Base-by-base conservation (phyloP, 2,329 filamentous ascomycete species). In the Pestalotiopsis sp. region DNA sequence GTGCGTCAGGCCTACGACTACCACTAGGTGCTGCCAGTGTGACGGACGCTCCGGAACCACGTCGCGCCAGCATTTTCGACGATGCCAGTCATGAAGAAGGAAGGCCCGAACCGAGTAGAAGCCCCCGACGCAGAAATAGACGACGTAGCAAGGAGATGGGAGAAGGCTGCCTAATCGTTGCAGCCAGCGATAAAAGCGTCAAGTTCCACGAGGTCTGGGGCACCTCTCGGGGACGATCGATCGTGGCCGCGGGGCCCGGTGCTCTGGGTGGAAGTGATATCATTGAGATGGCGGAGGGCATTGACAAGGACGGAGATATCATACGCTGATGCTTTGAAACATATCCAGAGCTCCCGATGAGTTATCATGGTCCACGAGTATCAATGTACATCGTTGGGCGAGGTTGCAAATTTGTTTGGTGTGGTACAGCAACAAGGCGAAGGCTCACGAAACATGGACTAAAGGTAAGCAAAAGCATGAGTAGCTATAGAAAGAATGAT, bases 181-280 rank as follows among this genome's bases (percentile, higher is more conserved):
- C 95, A 17, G 92, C 94, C 58, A 97, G 94, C 76, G 95, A 98
- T 80, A 91, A 94, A 77, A 97, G 90, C 74, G 92, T 98, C 79
- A 96, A 96, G 77, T 98, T 98, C 76, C 94, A 98, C 79, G 95
- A 98, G 81, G 90, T 99, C 12, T 98, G 95, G 96, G 69, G 66
- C 17, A 86, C 87, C n/a, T 87, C 88, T 2, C 83, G 86, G 56
- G 85, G 83, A 73, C 91, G 87, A 75, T 81, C 83, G 9, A 87
- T 85, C 23, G 80, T 83, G 25, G 79, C 81, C 11, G 79, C 83
- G 65, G 84, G 85, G 14, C 84, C 83, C 57, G 90, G 92, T 2
- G 83, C 93, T 71, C 83, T 97, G 27, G 93, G 92, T 13, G 93
- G 94, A 4, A 97, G 94, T 80, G 90, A 92, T 78, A 97, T 98